Conservation (phyloP, 148 eudicot species). For the Drosera capensis region DNA sequence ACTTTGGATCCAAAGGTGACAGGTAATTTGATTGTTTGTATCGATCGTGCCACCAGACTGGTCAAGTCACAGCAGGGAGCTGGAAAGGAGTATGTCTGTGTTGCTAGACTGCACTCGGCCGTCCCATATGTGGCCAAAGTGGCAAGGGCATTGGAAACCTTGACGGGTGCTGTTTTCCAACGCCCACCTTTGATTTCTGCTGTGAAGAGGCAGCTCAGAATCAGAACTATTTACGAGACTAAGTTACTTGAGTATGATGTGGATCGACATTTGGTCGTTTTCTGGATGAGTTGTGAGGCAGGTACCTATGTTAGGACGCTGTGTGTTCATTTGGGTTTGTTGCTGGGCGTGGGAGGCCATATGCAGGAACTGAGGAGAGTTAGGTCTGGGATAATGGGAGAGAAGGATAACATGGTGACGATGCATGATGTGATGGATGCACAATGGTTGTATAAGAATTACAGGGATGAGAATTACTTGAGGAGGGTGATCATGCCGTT, state of each 20-base stretch:
- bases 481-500: constrained; percentile 86
- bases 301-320: constrained; percentile 92
- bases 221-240: constrained; percentile 77
- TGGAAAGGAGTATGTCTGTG: constrained; percentile 89
- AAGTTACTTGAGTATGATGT: constrained; percentile 74
- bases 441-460: constrained; percentile 80
- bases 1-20: constrained; percentile 92
- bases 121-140: constrained; percentile 72
- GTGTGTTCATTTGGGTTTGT: constrained; percentile 91
- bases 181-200: constrained; percentile 85
- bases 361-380: constrained; percentile 95
- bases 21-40: constrained; percentile 78
- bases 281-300: constrained; percentile 93
- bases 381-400: constrained; percentile 72
- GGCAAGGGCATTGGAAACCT: constrained; percentile 55
- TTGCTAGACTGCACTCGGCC: constrained; percentile 61
- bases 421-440: constrained; percentile 98
- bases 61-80: constrained; percentile 96
- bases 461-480: constrained; percentile 75
- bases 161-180: constrained; percentile 84
- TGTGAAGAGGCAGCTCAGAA: constrained; percentile 81
- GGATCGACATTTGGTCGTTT: constrained; percentile 65
- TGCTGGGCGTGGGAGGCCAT: constrained; percentile 81
- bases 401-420: constrained; percentile 90
- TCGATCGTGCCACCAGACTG: constrained; percentile 73